A percentile compares a stretch with the other conserved stretches of the same genome.
These are phyloP conservation scores for Aspergillus sp. DNA, from an alignment of 2,329 filamentous ascomycete species.

Conservation along the genomic window DNA sequence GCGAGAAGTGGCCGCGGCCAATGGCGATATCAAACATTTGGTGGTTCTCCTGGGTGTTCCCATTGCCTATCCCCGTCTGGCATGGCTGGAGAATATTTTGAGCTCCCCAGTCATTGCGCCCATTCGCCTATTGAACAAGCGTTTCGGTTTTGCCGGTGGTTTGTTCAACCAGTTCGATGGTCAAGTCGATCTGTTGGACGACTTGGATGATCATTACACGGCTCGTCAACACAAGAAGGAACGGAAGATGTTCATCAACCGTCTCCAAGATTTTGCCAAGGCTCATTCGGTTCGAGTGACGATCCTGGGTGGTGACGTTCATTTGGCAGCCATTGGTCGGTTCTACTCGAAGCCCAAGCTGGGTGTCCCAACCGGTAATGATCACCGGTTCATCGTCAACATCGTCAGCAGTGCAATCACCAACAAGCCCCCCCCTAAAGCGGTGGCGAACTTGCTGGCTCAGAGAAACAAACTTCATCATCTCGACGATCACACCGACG, in stretches of 20 bases:
- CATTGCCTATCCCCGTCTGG: constrained; percentile 65
- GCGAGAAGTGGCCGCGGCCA: constrained; percentile 44
- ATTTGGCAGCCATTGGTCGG: constrained; percentile 56
- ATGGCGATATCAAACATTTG: constrained; percentile 56
- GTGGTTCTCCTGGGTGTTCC: constrained; percentile 63
- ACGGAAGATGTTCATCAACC: constrained; percentile 63
- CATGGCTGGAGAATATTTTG: constrained; percentile 94
- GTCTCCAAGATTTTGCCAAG: constrained; percentile 54
- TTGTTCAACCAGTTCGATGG: constrained; percentile 95
- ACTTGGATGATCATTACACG: constrained; percentile 71
- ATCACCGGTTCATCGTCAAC: constrained; percentile 59
- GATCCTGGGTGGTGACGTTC: constrained; percentile 59
- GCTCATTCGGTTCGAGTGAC: constrained; percentile 52
- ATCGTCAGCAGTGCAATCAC: constrained; percentile 60
- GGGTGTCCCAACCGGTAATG: constrained; percentile 50
- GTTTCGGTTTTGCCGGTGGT: constrained; percentile 77
- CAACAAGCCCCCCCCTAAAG: constrained; percentile 60
- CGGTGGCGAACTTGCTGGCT: constrained; percentile 59
- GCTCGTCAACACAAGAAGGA: constrained; percentile 86
- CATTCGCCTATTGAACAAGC: constrained; percentile 80
- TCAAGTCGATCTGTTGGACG: constrained; percentile 57
- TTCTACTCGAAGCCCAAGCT: constrained; percentile 58
- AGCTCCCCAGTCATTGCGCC: constrained; percentile 79
- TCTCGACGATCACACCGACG: constrained; percentile 55
- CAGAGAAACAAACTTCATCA: constrained; percentile 61